phyloP scores from a whole-genome alignment of 495 filamentous ascomycete species.

The Penicillium chermesinum region DNA sequence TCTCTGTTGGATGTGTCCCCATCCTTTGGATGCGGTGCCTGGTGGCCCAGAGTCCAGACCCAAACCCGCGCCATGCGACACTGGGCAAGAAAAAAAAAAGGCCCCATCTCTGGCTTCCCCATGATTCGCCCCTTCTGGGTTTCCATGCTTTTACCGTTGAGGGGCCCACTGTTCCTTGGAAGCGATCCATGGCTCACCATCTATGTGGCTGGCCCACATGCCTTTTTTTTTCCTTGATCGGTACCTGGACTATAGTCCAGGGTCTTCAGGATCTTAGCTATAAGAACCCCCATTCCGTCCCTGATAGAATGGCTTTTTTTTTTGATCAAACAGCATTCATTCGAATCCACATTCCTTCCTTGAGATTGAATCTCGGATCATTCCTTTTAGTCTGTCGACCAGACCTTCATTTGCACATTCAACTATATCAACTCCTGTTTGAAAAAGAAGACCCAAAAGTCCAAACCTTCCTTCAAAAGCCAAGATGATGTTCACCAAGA shows the following conservation, averaged over 20 bases:
- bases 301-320: slow-evolving; percentile 12
- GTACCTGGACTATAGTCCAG: no score
- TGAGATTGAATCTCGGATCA: slow-evolving; percentile 28
- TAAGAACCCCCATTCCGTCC: slow-evolving; percentile 17
- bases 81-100: not conserved
- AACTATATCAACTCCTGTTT: slow-evolving; percentile 12
- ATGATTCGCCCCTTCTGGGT: slow-evolving; percentile 12
- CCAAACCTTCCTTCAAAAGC: slow-evolving; percentile 26
- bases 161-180: slow-evolving; percentile 13
- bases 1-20: not conserved
- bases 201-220: slow-evolving; percentile 15
- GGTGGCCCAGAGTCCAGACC: not conserved
- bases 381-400: slow-evolving; percentile 24
- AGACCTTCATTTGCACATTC: slow-evolving; percentile 11
- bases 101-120: not conserved
- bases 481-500: slow-evolving; percentile 43
- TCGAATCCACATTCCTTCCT: slow-evolving; percentile 9
- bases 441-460: slow-evolving; percentile 9
- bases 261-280: slow-evolving; percentile 9
- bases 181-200: slow-evolving; percentile 19
- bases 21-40: not conserved
- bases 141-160: slow-evolving; percentile 12
- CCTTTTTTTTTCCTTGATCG: slow-evolving; percentile 14
- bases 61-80: not conserved
- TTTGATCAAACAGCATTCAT: slow-evolving; percentile 3